Conservation (phyloP, 2,329 filamentous ascomycete genomes). For the Botrytis hyacinthi region DNA sequence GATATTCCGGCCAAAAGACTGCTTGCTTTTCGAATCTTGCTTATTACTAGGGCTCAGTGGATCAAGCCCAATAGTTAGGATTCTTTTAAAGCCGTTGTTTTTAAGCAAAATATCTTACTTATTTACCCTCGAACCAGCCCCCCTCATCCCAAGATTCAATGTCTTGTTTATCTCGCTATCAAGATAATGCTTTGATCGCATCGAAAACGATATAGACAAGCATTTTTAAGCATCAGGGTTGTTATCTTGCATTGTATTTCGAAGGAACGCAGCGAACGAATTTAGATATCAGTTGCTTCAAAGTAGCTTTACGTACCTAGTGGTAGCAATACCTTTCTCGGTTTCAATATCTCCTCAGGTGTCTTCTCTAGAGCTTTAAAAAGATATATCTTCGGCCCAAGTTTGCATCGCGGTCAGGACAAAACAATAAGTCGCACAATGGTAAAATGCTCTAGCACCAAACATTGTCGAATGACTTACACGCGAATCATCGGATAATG, state of each 20-base stretch:
- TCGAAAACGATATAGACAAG: background rate
- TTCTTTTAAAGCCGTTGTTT: background rate
- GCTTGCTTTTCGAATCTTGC: background rate
- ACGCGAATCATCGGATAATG: background rate
- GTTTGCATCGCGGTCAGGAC: background rate
- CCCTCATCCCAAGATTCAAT: background rate
- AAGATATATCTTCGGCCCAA: background rate
- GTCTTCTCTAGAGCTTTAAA: no score
- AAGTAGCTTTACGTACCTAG: background rate
- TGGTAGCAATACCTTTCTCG: no score
- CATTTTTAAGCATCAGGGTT: background rate
- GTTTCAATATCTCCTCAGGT: background rate
- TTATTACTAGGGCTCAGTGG: background rate
- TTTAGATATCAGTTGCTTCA: no score
- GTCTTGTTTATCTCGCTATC: background rate
- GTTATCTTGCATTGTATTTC: background rate
- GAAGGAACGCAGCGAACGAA: background rate
- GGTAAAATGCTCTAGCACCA: background rate
- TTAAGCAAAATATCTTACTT: background rate
- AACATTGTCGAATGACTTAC: background rate
- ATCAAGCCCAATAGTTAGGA: background rate
- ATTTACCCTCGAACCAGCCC: background rate
- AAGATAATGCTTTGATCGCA: background rate
- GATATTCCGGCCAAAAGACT: no score
- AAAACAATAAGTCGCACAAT: background rate